These are phyloP conservation scores for Ceratobasidium sp. DNA, from an alignment of 1,284 basidiomycete genomes.

Conservation along the genomic window DNA sequence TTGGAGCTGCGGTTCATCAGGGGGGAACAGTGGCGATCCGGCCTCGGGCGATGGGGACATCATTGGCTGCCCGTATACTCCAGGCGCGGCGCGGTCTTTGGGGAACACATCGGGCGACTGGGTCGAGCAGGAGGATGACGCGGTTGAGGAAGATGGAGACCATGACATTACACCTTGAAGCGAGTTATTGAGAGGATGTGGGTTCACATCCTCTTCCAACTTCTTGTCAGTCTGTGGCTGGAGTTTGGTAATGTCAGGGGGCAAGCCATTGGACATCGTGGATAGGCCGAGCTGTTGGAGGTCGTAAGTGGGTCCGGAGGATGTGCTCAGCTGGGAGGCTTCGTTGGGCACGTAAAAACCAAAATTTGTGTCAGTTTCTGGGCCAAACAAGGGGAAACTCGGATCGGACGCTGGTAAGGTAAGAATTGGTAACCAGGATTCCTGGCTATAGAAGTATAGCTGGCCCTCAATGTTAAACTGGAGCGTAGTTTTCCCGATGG, in stretches of 20 bases:
- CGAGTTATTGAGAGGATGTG: not conserved
- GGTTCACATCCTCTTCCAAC: not conserved
- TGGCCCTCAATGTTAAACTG: not conserved
- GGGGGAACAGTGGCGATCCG: not conserved
- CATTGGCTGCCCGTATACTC: conserved; percentile 2
- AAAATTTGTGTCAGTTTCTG: too few relatives aligned
- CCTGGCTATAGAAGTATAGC: not conserved
- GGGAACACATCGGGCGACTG: conserved; percentile 16
- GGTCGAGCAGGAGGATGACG: too few relatives aligned
- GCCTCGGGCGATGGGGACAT: not conserved
- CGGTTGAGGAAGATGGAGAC: conserved; percentile 7
- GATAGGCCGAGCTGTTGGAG: not conserved
- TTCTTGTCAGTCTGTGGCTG: not conserved
- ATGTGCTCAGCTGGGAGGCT: not conserved
- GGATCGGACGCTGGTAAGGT: not conserved
- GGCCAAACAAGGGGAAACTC: not conserved
- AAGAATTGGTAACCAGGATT: not conserved
- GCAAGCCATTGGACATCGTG: conserved; percentile 1
- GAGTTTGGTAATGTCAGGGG: not conserved
- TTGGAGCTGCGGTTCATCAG: not conserved
- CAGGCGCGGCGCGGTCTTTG: conserved; percentile 1
- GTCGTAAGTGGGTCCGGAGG: not conserved
- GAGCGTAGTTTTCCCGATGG: not conserved
- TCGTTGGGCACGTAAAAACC: not conserved
- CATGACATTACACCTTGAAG: conserved; percentile 4